Evolutionary conservation across 2,329 filamentous ascomycete genomes (phyloP).

Genomic region (Cytospora piceicola): DNA sequence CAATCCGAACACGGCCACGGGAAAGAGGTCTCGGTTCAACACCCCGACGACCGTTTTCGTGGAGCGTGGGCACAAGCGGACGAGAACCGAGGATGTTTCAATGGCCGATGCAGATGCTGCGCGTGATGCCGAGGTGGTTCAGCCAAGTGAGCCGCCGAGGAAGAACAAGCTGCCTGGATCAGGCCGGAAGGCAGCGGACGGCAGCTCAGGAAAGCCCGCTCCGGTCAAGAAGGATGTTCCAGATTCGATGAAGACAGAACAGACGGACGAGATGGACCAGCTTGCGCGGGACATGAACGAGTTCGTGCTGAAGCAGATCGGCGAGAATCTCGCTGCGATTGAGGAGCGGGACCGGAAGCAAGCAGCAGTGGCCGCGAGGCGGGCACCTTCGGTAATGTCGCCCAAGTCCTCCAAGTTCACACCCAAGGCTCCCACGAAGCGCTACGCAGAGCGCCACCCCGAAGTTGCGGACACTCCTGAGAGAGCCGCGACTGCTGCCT

Average conservation of each 20-base stretch:
- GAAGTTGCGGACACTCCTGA: constrained; percentile 38
- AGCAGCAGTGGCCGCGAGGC: constrained; percentile 24
- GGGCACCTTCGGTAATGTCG: constrained; percentile 31
- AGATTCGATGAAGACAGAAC: constrained; percentile 40
- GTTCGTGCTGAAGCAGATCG: constrained; percentile 63
- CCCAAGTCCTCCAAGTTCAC: constrained; percentile 49
- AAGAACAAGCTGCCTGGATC: constrained; percentile 43
- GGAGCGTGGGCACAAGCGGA: constrained; percentile 50
- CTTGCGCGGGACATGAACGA: constrained; percentile 60
- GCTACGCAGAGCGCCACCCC: constrained; percentile 61
- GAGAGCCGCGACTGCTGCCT: constrained; percentile 23
- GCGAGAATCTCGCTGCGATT: constrained; percentile 53
- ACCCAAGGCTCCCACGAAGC: constrained; percentile 58
- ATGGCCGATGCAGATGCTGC: constrained; percentile 19
- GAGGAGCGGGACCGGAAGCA: constrained; percentile 41
- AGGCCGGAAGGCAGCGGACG: constrained; percentile 32
- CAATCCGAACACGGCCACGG: constrained; percentile 37
- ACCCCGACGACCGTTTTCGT: constrained; percentile 56
- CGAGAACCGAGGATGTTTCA: constrained; percentile 27
- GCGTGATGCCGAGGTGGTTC: constrained; percentile 24
- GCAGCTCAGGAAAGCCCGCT: constrained; percentile 30
- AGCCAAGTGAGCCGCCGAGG: constrained; percentile 33
- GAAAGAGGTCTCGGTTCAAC: constrained; percentile 46
- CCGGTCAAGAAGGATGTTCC: constrained; percentile 37
- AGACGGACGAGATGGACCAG: constrained; percentile 51